Percentiles rank a stretch among this genome's conserved stretches.
These are phyloP conservation scores for Scenedesmus sp. DNA, from an alignment of 163 green algal genomes.

Conservation along the genomic window DNA sequence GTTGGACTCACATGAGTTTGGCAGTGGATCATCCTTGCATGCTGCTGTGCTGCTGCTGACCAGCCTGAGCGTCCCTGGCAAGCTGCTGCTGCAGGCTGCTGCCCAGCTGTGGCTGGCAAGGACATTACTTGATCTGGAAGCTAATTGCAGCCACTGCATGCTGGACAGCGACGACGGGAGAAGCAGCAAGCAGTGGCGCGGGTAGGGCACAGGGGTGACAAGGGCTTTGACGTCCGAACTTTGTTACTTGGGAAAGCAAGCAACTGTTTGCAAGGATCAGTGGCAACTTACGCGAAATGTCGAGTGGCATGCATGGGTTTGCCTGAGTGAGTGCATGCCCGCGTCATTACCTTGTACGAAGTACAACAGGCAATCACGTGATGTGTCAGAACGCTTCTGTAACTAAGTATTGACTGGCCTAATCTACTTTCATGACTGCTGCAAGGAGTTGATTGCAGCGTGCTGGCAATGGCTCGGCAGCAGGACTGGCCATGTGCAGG, in stretches of 20 bases:
- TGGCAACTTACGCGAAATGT: neutral
- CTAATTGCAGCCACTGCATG: neutral
- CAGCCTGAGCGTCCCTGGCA: constrained; percentile 5
- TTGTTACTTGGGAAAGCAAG: too few species aligned
- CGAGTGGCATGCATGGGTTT: neutral
- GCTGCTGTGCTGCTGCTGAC: neutral
- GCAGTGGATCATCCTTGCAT: constrained; percentile 18
- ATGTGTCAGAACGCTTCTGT: too few species aligned
- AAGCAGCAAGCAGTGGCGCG: neutral
- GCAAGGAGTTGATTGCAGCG: neutral
- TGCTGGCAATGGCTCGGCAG: neutral
- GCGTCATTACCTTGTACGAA: constrained; percentile 10
- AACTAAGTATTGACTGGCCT: too few species aligned
- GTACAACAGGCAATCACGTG: neutral
- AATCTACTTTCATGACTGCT: neutral
- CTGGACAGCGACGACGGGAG: neutral
- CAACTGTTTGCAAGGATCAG: too few species aligned
- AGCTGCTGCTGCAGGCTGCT: neutral
- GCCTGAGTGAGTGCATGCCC: neutral
- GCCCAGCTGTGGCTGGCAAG: neutral
- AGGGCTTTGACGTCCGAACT: neutral
- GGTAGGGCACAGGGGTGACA: neutral
- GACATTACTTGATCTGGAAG: neutral
- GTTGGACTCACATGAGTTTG: neutral
- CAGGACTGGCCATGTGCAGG: neutral